Evolutionary conservation across 2,329 filamentous ascomycete genomes (phyloP), one percentile per base, ranked within the genome.

Genomic region (Camptophora hylomeconis): DNA sequence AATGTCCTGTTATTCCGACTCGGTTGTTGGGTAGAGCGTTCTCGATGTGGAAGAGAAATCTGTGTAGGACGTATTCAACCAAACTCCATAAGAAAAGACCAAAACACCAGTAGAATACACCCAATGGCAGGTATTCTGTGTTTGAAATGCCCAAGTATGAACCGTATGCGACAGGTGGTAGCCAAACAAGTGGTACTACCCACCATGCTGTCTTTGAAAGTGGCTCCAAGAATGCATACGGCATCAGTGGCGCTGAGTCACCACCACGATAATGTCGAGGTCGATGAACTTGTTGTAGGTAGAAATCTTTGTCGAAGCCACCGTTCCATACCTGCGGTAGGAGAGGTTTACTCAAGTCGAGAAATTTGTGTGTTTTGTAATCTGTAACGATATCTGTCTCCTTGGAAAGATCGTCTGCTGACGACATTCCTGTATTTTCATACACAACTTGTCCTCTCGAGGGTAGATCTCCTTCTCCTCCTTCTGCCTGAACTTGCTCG

Each of bases 151-250:
- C 75, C 12, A 80, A 45, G 37, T 67, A 72, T 7, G 75, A 71
- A 15, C 80, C 83, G 49, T 84, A 93, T 7, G 61, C 45, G 22
- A 93, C 69, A 11, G 64, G 69, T n/a, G 89, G 89, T 22, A 89
- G 52, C 89, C 89, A 98, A 2, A 92, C 36, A 0, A 65, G 65
- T 3, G 89, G 89, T 7, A 98, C 67, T 24, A 92, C 54, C 73
- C 78, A 98, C 89, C 89, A 98, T 2, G 89, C 72, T 2, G 89
- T 98, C 65, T 86, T 80, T 54, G 77, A 86, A 35, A 98, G 61
- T n/a, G 89, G 89, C 59, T 98, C 89, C n/a, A 98, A 64, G 53
- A 98, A 92, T 59, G 98, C 95, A 36, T 89, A 89, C 8, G 29
- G 29, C 56, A 98, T 98, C 14, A 98, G 60, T 12, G 89, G 89